Conservation (phyloP, 2,329 filamentous ascomycete species). For the Phialophora tarda region DNA sequence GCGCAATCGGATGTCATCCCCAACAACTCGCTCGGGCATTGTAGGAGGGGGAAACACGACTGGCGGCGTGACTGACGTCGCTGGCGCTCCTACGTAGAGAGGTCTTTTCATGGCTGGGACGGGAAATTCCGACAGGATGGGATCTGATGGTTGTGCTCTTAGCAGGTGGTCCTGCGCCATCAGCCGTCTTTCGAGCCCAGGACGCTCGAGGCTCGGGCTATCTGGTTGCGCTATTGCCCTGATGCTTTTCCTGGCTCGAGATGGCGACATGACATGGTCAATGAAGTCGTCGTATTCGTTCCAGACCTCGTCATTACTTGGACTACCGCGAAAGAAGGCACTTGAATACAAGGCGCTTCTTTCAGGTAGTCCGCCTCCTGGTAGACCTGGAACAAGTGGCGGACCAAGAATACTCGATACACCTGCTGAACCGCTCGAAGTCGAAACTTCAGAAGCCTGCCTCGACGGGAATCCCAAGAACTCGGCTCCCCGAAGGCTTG, state of each 20-base stretch:
- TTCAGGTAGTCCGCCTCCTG: background rate
- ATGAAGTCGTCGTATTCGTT: constrained; percentile 91
- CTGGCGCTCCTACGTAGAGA: constrained; percentile 42
- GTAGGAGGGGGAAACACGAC: constrained; percentile 27
- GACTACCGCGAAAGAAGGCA: constrained; percentile 20
- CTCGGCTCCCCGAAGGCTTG: constrained; percentile 52
- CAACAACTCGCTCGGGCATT: constrained; percentile 20
- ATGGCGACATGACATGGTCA: constrained; percentile 67
- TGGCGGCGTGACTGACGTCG: constrained; percentile 21
- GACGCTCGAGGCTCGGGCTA: constrained; percentile 58
- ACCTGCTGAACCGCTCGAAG: constrained; percentile 68
- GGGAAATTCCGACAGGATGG: constrained; percentile 40
- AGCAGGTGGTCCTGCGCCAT: constrained; percentile 27
- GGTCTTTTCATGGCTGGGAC: constrained; percentile 38
- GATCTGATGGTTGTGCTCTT: constrained; percentile 37
- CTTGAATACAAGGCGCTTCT: background rate
- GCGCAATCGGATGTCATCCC: constrained; percentile 47
- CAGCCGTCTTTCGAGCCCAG: background rate
- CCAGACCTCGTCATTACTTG: constrained; percentile 77
- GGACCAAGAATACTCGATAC: constrained; percentile 57
- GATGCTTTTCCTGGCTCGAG: constrained; percentile 42
- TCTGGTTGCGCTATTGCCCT: constrained; percentile 58
- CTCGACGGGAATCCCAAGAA: constrained; percentile 76
- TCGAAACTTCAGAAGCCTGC: constrained; percentile 72
- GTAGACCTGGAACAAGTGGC: constrained; percentile 15